Evolutionary conservation across 148 eudicot species (phyloP), one percentile per base, ranked within the genome.

Genomic region (Limonium bicolor): DNA sequence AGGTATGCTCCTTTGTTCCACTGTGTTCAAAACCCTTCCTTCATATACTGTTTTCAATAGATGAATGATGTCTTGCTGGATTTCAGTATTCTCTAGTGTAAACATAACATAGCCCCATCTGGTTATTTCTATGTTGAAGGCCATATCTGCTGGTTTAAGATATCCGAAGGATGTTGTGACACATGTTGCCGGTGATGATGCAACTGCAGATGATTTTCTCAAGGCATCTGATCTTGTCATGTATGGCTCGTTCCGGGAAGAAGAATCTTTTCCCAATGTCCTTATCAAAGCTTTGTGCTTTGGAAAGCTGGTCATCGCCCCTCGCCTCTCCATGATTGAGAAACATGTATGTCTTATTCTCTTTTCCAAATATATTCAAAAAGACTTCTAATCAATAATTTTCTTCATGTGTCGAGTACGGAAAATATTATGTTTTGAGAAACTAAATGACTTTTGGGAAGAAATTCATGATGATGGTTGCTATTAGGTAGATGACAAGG

Each of bases 181-280:
- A 72, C 95, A 80, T 32, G 60, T 63, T 68, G 64, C 64, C 54
- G 36, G 55, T 41, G 73, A 77, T 47, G 73, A 77, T 47, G 76
- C 64, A 65, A 58, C 58, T 46, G 51, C 48, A 2, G 77, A 77
- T 26, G 61, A 31, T 30, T 29, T 68, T 56, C 74, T 90, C 42
- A 71, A 59, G 63, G 41, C 20, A 29, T 63, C 84, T 21, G 56
- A 73, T 67, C 60, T 90, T 41, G 88, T 90, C 40, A 67, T 90
- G 51, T 85, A 90, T 59, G 94, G 93, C 50, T 80, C 99, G 20
- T 81, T 85, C 54, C 84, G 72, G 28, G 87, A 90, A 59, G 97
- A 84, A 48, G 71, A 45, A 40, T 64, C 70, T 44, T 90, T 90
- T 65, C 99, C 99, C 7, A 69, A 63, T 47, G 67, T 78, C 50